Conservation (phyloP, 495 filamentous ascomycete genomes). For the Xylaria bambusicola region DNA sequence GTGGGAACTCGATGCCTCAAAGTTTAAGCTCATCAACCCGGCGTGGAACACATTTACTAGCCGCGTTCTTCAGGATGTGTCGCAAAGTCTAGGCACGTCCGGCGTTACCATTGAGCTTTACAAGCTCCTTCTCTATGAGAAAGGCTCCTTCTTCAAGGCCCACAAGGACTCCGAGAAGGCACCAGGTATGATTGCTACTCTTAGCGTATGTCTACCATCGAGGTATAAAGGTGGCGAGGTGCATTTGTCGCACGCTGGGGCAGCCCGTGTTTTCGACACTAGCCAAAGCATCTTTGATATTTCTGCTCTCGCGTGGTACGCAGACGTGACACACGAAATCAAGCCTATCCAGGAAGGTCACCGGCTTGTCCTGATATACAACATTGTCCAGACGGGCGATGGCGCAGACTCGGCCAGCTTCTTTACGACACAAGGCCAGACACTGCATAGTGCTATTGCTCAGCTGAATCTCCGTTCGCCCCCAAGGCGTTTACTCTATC, state of each 20-base stretch:
- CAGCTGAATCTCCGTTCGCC: not conserved
- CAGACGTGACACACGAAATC: slow-evolving; percentile 55
- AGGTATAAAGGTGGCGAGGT: slow-evolving; percentile 53
- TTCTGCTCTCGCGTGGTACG: slow-evolving; percentile 51
- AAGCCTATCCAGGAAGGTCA: slow-evolving; percentile 48
- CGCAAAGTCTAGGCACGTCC: not conserved
- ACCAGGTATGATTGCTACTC: slow-evolving; percentile 50
- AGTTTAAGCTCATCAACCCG: slow-evolving; percentile 47
- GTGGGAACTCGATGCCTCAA: slow-evolving; percentile 48
- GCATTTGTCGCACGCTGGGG: slow-evolving; percentile 40
- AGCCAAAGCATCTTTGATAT: slow-evolving; percentile 35
- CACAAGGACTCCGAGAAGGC: slow-evolving; percentile 53
- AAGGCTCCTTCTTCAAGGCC: slow-evolving; percentile 47
- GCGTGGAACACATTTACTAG: not conserved
- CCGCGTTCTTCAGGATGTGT: not conserved
- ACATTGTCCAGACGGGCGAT: slow-evolving; percentile 43
- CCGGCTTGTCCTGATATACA: slow-evolving; percentile 56
- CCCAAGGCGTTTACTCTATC: slow-evolving; percentile 26
- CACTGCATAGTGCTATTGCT: not conserved
- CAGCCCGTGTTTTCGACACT: slow-evolving; percentile 40
- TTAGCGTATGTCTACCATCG: slow-evolving; percentile 55
- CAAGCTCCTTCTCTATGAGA: slow-evolving; percentile 52
- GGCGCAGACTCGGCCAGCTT: not conserved
- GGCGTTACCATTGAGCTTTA: slow-evolving; percentile 26
- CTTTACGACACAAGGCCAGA: not conserved